phyloP scores from a whole-genome alignment of 129 eudicot genomes.

The Heracleum sosnowskyi region DNA sequence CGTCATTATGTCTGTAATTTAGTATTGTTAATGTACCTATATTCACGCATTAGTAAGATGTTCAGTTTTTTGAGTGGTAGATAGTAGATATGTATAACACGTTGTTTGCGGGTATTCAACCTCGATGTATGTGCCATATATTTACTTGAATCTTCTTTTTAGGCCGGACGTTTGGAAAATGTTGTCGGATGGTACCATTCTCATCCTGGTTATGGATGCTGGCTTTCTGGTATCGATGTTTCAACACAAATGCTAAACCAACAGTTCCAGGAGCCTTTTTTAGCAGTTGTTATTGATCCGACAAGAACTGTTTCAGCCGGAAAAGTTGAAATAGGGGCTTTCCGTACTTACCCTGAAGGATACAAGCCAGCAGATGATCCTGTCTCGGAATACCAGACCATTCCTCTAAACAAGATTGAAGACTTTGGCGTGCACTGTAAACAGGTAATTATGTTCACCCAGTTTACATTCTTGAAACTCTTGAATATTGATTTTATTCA shows the following conservation, averaged over 20 bases:
- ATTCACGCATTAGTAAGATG: not conserved
- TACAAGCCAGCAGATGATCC: conserved; percentile 99
- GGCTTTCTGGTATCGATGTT: conserved; percentile 99
- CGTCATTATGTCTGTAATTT: not conserved
- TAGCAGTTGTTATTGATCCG: conserved; percentile 97
- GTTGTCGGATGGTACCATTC: conserved; percentile 99
- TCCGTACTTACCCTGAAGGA: conserved; percentile 94
- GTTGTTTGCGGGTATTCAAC: not conserved
- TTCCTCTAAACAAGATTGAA: conserved; percentile 94
- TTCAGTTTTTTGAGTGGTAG: not conserved
- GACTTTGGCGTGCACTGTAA: conserved; percentile 99
- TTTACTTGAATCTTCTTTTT: not conserved
- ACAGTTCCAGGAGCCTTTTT: conserved; percentile 91
- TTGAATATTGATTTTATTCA: not conserved
- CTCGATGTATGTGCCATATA: not conserved
- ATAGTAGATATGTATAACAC: not conserved
- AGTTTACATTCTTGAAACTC: not conserved
- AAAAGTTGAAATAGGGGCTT: conserved; percentile 96
- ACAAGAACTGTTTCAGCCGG: conserved; percentile 97
- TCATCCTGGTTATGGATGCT: conserved; percentile 98
- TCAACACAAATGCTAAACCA: conserved; percentile 97
- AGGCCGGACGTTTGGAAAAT: conserved; percentile 94
- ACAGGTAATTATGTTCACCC: conserved; percentile 44
- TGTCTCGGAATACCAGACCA: conserved; percentile 92
- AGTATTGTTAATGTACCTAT: not conserved